Conservation (phyloP, 1,139 yeast genomes). For the Suhomyces bribrorum region DNA sequence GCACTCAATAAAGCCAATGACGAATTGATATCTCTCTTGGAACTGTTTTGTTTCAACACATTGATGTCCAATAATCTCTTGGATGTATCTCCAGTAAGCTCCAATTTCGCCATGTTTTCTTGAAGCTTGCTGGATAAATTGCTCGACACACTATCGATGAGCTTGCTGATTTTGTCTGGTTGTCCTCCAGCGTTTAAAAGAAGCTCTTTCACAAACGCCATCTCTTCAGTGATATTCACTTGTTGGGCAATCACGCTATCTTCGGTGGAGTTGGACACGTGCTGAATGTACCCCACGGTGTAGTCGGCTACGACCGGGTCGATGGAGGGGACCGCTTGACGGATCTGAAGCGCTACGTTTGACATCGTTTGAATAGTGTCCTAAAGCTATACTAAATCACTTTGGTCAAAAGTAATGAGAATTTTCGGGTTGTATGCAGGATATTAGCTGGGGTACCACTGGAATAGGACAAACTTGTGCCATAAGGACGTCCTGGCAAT, state of each 20-base stretch:
- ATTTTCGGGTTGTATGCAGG: neutral
- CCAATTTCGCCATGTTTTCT: slow-evolving; percentile 71
- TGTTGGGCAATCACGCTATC: slow-evolving; percentile 82
- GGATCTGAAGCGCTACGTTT: slow-evolving; percentile 64
- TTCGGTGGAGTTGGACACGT: slow-evolving; percentile 69
- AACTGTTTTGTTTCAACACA: slow-evolving; percentile 55
- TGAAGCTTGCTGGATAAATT: slow-evolving; percentile 58
- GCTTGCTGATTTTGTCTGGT: slow-evolving; percentile 50
- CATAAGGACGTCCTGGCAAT: no score
- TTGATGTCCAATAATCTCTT: slow-evolving; percentile 76
- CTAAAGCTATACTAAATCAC: neutral
- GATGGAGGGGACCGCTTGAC: slow-evolving; percentile 83
- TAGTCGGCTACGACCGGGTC: slow-evolving; percentile 92
- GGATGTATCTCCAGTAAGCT: slow-evolving; percentile 74
- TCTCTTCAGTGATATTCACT: slow-evolving; percentile 64
- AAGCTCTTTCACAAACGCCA: slow-evolving; percentile 62
- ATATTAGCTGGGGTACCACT: neutral
- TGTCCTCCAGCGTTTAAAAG: slow-evolving; percentile 81
- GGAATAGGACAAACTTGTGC: neutral
- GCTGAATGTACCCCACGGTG: slow-evolving; percentile 86
- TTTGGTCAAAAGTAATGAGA: neutral
- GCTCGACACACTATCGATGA: slow-evolving; percentile 47
- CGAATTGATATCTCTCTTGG: slow-evolving; percentile 71
- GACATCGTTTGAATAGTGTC: no score
- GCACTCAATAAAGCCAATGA: slow-evolving; percentile 75